Conservation (phyloP, 139 green algal genomes). For the Pycnococcus provasolii region DNA sequence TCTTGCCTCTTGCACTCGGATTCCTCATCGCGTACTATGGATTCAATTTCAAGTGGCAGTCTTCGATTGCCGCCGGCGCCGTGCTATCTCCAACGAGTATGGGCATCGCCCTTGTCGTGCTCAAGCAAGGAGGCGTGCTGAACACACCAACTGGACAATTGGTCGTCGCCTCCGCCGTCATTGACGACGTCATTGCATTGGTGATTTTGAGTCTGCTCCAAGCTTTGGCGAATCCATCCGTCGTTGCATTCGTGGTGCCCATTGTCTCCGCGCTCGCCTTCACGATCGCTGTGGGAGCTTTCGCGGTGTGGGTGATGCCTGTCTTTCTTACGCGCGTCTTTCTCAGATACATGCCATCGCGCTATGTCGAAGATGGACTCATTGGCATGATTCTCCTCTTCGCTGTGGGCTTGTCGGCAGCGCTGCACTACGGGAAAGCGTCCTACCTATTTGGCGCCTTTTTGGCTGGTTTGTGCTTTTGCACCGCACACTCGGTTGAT, state of each 20-base stretch:
- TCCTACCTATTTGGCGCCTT: slow-evolving; percentile 22
- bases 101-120: slow-evolving; percentile 8
- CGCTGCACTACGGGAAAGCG: slow-evolving; percentile 8
- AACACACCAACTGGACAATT: slow-evolving; percentile 13
- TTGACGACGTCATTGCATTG: slow-evolving; percentile 19
- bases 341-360: background rate
- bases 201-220: slow-evolving; percentile 7
- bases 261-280: slow-evolving; percentile 11
- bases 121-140: slow-evolving; percentile 1
- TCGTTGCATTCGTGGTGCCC: slow-evolving; percentile 1
- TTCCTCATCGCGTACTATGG: background rate
- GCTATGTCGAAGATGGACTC: background rate
- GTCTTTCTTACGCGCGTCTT: background rate
- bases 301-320: background rate
- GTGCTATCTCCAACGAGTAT: slow-evolving; percentile 5
- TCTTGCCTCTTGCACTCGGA: background rate
- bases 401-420: slow-evolving; percentile 1
- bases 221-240: slow-evolving; percentile 2
- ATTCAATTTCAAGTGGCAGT: background rate
- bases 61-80: background rate
- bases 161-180: slow-evolving; percentile 14
- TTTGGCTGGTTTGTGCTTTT: slow-evolving; percentile 22
- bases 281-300: slow-evolving; percentile 5
- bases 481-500: slow-evolving; percentile 3
- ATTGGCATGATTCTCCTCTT: slow-evolving; percentile 1